Evolutionary conservation across 805 yeast species (phyloP).

Genomic region (Starmerella sirachaensis): DNA sequence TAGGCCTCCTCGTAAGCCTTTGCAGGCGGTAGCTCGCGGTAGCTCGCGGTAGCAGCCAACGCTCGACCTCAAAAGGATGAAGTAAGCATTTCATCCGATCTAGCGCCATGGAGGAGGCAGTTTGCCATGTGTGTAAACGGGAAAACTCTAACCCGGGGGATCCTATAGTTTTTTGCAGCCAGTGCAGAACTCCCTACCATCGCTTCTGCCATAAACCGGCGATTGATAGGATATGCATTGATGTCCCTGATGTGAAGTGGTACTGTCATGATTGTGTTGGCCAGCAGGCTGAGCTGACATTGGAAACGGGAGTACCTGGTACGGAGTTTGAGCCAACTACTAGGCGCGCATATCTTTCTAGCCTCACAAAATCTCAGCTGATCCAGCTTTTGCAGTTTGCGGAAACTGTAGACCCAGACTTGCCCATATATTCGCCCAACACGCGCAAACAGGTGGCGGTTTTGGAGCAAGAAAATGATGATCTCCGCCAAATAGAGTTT

Average conservation of each 20-base stretch:
- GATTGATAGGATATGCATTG: conserved; percentile 31
- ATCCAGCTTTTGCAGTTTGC: conserved; percentile 31
- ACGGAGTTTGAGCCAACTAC: conserved; percentile 28
- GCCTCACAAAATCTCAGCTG: conserved; percentile 31
- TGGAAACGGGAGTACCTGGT: conserved; percentile 31
- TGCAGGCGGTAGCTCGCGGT: too few species aligned
- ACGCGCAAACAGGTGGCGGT: conserved; percentile 27
- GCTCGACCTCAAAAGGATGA: neutral
- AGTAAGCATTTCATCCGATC: too few species aligned
- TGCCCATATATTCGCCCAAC: conserved; percentile 32
- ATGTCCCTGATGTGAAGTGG: conserved; percentile 33
- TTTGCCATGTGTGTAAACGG: conserved; percentile 31
- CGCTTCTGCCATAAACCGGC: conserved; percentile 33
- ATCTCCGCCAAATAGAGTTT: conserved; percentile 15
- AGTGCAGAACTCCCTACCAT: conserved; percentile 33
- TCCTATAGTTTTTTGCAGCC: conserved; percentile 32
- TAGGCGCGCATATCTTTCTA: conserved; percentile 30
- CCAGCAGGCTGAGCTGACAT: conserved; percentile 27
- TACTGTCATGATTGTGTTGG: conserved; percentile 31
- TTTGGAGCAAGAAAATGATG: conserved; percentile 26
- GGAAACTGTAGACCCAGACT: conserved; percentile 29
- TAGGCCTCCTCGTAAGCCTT: too few species aligned
- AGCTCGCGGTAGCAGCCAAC: too few species aligned
- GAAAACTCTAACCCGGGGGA: conserved; percentile 29
- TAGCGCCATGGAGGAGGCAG: conserved; percentile 22